A percentile compares a stretch with the other conserved stretches of the same genome.
Evolutionary conservation across 176 grass and related monocot genomes (phyloP).

Genomic region (Oryza australiensis): DNA sequence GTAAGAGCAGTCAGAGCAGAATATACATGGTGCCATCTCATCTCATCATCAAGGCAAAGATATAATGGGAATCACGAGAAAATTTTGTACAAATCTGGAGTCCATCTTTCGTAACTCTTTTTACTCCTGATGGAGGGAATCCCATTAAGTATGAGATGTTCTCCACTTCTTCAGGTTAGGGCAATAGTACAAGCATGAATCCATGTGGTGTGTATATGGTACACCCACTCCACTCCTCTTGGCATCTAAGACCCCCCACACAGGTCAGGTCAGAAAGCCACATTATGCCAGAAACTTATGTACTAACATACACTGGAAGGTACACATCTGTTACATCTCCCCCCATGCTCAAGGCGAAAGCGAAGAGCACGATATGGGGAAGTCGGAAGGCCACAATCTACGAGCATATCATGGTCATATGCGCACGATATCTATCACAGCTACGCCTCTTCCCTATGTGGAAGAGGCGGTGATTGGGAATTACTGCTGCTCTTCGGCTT

Average conservation of each 20-base stretch:
- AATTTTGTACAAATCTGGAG: constrained; percentile 49
- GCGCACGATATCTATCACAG: not conserved
- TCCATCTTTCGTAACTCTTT: not conserved
- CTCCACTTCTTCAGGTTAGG: constrained; percentile 44
- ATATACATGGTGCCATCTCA: not conserved
- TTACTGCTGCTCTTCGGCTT: constrained; percentile 54
- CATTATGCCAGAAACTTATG: constrained; percentile 37
- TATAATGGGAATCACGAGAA: constrained; percentile 13
- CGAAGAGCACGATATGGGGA: constrained; percentile 1
- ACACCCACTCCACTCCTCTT: constrained; percentile 23
- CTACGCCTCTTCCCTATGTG: constrained; percentile 49
- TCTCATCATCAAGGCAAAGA: constrained; percentile 14
- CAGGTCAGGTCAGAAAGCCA: constrained; percentile 23
- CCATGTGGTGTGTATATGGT: constrained; percentile 28
- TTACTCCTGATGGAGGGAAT: constrained; percentile 2
- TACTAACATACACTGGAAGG: constrained; percentile 43
- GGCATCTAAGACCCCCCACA: constrained; percentile 17
- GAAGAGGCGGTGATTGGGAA: constrained; percentile 21
- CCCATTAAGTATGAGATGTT: constrained; percentile 8
- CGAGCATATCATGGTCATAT: constrained; percentile 40
- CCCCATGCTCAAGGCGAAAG: constrained; percentile 33
- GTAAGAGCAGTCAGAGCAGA: constrained; percentile 2
- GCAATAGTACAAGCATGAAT: constrained; percentile 41
- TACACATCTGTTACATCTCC: constrained; percentile 41
- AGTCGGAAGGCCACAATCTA: constrained; percentile 39